These are phyloP conservation scores for Backusella psychrophila DNA, from an alignment of 192 early-diverging fungal species.

Conservation along the genomic window DNA sequence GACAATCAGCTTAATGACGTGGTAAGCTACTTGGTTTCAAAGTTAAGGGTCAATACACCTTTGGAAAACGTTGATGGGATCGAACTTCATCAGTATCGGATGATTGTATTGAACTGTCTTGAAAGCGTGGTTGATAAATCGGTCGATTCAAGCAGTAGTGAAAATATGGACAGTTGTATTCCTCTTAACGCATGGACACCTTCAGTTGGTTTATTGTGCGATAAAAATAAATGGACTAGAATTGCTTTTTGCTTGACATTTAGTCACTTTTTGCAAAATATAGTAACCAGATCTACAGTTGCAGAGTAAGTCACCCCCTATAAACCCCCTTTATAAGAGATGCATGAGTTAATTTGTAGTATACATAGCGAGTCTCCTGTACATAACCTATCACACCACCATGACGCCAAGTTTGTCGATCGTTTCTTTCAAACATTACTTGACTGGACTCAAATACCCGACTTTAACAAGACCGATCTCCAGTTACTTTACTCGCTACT, in stretches of 20 bases:
- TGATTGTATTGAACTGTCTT: slow-evolving; percentile 46
- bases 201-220: slow-evolving; percentile 20
- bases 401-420: slow-evolving; percentile 17
- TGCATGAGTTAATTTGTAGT: not conserved
- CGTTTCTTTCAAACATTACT: slow-evolving; percentile 15
- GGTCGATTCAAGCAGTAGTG: not conserved
- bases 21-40: slow-evolving; percentile 45
- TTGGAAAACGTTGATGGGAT: slow-evolving; percentile 39
- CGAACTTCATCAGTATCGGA: slow-evolving; percentile 34
- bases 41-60: slow-evolving; percentile 34
- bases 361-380: not conserved
- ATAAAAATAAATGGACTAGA: slow-evolving; percentile 20
- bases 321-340: not conserved
- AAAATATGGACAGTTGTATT: not conserved
- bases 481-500: slow-evolving; percentile 10
- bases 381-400: slow-evolving; percentile 19
- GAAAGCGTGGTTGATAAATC: not conserved
- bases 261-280: not conserved
- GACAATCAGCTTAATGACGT: slow-evolving; percentile 54
- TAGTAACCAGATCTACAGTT: not conserved
- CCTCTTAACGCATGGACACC: slow-evolving; percentile 17
- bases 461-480: slow-evolving; percentile 19
- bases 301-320: not conserved
- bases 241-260: slow-evolving; percentile 26
- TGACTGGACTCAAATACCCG: slow-evolving; percentile 16